phyloP scores from a whole-genome alignment of 2,329 filamentous ascomycete genomes.

The Penicillium rolfsii region DNA sequence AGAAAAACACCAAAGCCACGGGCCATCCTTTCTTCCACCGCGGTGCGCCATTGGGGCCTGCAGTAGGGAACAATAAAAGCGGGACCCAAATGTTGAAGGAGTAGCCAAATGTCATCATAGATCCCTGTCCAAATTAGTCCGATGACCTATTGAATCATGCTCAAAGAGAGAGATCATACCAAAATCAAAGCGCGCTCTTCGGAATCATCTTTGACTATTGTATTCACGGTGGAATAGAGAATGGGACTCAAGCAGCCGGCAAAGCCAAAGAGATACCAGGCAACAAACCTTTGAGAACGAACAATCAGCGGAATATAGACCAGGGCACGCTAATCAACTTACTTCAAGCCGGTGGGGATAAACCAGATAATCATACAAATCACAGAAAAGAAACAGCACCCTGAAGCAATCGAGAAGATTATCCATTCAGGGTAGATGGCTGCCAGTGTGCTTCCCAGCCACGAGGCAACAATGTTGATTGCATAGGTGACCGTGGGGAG shows the following conservation, averaged over 20 bases:
- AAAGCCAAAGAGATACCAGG: conserved; percentile 50
- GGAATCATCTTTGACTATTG: conserved; percentile 44
- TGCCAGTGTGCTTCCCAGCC: conserved; percentile 56
- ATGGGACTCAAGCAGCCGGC: conserved; percentile 48
- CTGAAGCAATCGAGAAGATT: conserved; percentile 50
- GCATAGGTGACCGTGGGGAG: conserved; percentile 55
- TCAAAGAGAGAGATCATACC: conserved; percentile 13
- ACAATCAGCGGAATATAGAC: background rate
- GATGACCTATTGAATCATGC: no score
- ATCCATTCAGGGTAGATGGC: conserved; percentile 56
- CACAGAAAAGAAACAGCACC: conserved; percentile 49
- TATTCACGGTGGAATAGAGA: conserved; percentile 51
- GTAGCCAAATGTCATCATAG: conserved; percentile 54
- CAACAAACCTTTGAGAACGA: conserved; percentile 39
- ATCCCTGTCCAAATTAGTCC: conserved; percentile 33
- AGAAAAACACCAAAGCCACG: conserved; percentile 51
- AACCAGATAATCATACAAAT: conserved; percentile 55
- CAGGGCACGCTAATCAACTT: conserved; percentile 7
- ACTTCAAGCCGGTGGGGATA: conserved; percentile 55
- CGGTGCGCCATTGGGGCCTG: conserved; percentile 48
- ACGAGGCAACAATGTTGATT: conserved; percentile 54
- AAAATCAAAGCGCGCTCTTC: conserved; percentile 47
- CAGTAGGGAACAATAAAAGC: conserved; percentile 49
- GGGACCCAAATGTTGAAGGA: conserved; percentile 54
- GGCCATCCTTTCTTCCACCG: conserved; percentile 57